Conservation (phyloP, 2,329 filamentous ascomycete genomes). For the Cercospora sp. region DNA sequence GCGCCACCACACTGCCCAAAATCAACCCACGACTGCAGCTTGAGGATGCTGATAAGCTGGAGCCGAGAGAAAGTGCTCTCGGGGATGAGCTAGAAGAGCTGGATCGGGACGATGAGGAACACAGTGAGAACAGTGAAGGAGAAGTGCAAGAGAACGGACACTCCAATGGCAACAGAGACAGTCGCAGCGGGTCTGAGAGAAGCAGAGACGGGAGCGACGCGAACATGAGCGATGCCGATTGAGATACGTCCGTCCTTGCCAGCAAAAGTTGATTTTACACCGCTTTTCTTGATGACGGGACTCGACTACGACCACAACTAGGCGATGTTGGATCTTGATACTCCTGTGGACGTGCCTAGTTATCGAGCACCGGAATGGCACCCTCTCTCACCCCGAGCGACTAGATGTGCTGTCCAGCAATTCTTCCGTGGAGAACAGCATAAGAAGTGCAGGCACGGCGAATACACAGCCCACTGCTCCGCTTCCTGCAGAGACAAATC, state of each 20-base stretch:
- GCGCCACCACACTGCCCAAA: conserved; percentile 89
- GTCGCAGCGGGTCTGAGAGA: conserved; percentile 3
- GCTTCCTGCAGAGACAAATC: not conserved
- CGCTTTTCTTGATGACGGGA: not conserved
- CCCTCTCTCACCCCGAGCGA: not conserved
- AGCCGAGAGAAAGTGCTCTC: conserved; percentile 79
- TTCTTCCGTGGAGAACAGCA: not conserved
- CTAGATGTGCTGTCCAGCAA: not conserved
- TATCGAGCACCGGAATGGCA: too few relatives aligned
- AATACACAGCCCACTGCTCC: not conserved
- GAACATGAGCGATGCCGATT: conserved; percentile 22
- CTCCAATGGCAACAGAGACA: conserved; percentile 25
- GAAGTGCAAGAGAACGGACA: conserved; percentile 25
- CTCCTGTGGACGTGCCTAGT: too few relatives aligned
- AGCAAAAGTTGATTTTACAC: not conserved
- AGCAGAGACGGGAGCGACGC: conserved; percentile 18
- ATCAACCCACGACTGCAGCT: conserved; percentile 77
- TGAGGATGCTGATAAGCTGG: conserved; percentile 85
- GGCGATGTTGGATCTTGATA: not conserved
- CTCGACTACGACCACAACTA: not conserved
- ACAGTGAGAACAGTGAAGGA: conserved; percentile 20
- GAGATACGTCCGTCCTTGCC: conserved; percentile 8
- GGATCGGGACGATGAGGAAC: conserved; percentile 58
- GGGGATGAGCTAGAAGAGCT: conserved; percentile 73
- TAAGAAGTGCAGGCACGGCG: not conserved